Conservation (phyloP, 2,329 filamentous ascomycete species). For the Paecilomyces dactylethromorphus region DNA sequence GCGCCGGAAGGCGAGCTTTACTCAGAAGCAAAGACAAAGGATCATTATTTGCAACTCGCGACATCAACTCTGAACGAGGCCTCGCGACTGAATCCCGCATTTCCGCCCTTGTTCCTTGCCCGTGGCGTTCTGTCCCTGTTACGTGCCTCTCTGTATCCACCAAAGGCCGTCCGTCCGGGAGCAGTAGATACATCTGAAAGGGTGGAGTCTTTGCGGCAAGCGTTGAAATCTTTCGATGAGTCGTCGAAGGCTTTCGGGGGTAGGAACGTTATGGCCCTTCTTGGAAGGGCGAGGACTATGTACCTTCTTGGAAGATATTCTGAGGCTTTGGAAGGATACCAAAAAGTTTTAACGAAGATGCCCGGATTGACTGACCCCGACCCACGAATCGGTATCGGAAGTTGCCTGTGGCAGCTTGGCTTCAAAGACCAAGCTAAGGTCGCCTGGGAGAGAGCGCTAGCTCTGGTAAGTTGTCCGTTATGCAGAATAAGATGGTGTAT, state of each 20-base stretch:
- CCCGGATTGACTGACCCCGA: conserved; percentile 87
- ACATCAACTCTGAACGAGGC: conserved; percentile 91
- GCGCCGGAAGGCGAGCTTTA: conserved; percentile 57
- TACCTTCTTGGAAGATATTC: conserved; percentile 82
- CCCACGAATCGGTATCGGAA: conserved; percentile 90
- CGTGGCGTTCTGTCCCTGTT: conserved; percentile 84
- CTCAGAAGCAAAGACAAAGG: conserved; percentile 80
- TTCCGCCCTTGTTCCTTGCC: conserved; percentile 83
- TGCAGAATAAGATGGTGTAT: not conserved
- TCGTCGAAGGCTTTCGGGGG: conserved; percentile 76
- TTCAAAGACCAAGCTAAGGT: conserved; percentile 86
- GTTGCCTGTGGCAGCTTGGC: conserved; percentile 94
- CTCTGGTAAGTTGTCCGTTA: conserved; percentile 51
- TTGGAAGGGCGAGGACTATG: conserved; percentile 81
- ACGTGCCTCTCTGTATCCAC: conserved; percentile 74
- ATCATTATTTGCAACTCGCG: conserved; percentile 84
- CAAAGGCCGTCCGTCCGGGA: conserved; percentile 58
- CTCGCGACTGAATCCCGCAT: conserved; percentile 86
- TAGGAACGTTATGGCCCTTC: conserved; percentile 83
- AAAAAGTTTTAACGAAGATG: conserved; percentile 78
- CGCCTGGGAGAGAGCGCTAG: conserved; percentile 83
- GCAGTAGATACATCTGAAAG: conserved; percentile 62
- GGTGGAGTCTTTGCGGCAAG: conserved; percentile 73
- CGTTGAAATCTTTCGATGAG: conserved; percentile 91
- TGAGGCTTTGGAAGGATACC: conserved; percentile 77